Base-by-base conservation (phyloP, 345 rosid species). In the Punica granatum region DNA sequence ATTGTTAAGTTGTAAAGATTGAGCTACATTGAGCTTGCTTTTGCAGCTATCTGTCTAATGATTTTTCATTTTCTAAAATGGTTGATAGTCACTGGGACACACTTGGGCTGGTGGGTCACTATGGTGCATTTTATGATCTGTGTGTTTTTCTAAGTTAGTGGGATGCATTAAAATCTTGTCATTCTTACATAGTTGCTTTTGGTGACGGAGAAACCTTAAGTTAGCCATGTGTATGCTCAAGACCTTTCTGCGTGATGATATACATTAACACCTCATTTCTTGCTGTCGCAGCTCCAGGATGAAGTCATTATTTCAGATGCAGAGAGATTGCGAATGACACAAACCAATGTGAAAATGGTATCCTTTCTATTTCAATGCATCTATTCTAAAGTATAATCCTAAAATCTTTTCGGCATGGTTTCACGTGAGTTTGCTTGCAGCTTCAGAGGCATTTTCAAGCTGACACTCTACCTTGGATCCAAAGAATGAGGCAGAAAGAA, bases 381-480 rank as follows among this genome's bases (percentile, higher is more conserved):
- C 28, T 61, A 39, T 62, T 3, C 70, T 60, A 67, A 67, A 60
- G n/a, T n/a, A 13, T 18, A 44, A 44, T 15, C 60, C 31, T 51
- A 48, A 66, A 67, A 53, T 70, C 5, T 37, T 4, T 19, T 30
- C 42, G 41, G 25, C 30, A 21, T 69, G 72, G 28, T 70, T 78
- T 68, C 59, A 37, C 18, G 14, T 75, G 15, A 68, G 39, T 48
- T 26, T 25, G 61, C 26, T 46, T 64, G 80, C 86, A 90, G 99
- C 96, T 95, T 69, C 99, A 95, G 76, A 85, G 98, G 76, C 98
- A 95, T 86, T 83, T 92, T 77, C 97, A 92, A 84, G 98, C 97
- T 66, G 93, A 90, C 63, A 85, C 93, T 58, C 89, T 89, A 78
- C 98, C 97, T 28, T 80, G 89, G 88, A 92, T 88, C 51, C 80